Evolutionary conservation across 352 stramenopile genomes (phyloP), one percentile per base, ranked within the genome.

Genomic region (Pilasporangium apinafurcum): DNA sequence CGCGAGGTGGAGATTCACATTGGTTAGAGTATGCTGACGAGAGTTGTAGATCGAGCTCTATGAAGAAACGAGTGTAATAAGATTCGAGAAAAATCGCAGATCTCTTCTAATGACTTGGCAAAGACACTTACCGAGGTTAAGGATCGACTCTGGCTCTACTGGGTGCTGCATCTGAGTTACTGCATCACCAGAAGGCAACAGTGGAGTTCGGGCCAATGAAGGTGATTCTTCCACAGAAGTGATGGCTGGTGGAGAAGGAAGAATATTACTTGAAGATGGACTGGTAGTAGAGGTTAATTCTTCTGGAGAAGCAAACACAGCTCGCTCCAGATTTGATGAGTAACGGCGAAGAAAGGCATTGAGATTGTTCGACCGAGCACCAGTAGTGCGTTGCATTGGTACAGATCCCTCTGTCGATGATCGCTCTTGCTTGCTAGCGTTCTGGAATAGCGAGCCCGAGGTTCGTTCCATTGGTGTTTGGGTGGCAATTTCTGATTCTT

Each of bases 321-420:
- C 42, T 13, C 59, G 54, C 25, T 85, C 75, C 16, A 87, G 50
- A 47, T 87, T 87, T 5, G 71, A 83, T 12, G 69, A 68, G 39
- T 71, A 87, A 17, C 74, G 70, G 22, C 69, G 62, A 16, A 85
- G 48, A 46, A 87, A 87, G 13, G 75, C 76, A 34, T 73, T 82
- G 12, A 87, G 49, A 27, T 83, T 83, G 61, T 80, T 82, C 0
- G 68, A 68, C 37, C 71, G 72, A 2, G 47, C 37, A 14, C 43
- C 51, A 16, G 24, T 20, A 3, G 48, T 58, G 40, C 65, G 18
- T 31, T 34, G 30, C 48, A 34, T 9, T 34, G 39, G 10, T n/a
- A n/a, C n/a, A n/a, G n/a, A n/a, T n/a, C n/a, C n/a, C n/a, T n/a
- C n/a, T n/a, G n/a, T n/a, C n/a, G n/a, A n/a, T n/a, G n/a, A n/a